Base-by-base conservation (phyloP, 192 early-diverging fungal genomes). In the Chytriomyces hyalinus region DNA sequence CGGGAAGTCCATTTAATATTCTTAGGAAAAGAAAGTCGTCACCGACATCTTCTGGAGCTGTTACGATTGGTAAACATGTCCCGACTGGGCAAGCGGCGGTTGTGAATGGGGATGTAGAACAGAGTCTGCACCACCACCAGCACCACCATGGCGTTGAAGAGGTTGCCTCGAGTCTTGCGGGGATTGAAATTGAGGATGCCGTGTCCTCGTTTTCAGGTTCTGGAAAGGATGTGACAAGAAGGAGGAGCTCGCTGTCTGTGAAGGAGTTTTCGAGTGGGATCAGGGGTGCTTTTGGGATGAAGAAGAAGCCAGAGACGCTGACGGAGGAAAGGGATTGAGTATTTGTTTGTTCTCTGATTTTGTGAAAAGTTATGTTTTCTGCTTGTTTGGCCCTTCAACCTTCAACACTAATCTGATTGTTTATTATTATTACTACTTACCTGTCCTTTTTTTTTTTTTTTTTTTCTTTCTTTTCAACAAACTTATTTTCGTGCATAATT, bases 331-430 rank as follows among this genome's bases (percentile, higher is more conserved):
- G 63, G 24, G 10, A 61, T 82, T 85, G 7, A 86, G 57, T 57
- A 87, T 84, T 6, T 89, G 82, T 10, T 75, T 72, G 68, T 82
- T 84, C 75, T 83, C 75, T 83, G 82, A 8, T 80, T 81, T 36
- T 36, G 36, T 36, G 36, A 36, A 36, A 36, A 36, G 36, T 36
- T 36, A 36, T 36, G 36, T 36, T 36, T 36, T 36, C 36, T 36
- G 36, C 36, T 36, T 36, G 24, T 26, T 26, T 26, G 24, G 24
- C 0, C 24, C 24, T 26, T 26, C 24, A 26, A 26, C 24, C 24
- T 26, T 26, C 24, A 26, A 26, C 24, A 26, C 24, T 36, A 36
- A 36, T 36, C 36, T 36, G 36, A 36, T 36, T 36, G 36, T 36
- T 36, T 36, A 36, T 36, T 36, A 36, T 36, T 36, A 36, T 36